A percentile compares a stretch with the other conserved stretches of the same genome.
Conservation (phyloP, 176 grass and related monocot species). For the Pontederia crassipes region DNA sequence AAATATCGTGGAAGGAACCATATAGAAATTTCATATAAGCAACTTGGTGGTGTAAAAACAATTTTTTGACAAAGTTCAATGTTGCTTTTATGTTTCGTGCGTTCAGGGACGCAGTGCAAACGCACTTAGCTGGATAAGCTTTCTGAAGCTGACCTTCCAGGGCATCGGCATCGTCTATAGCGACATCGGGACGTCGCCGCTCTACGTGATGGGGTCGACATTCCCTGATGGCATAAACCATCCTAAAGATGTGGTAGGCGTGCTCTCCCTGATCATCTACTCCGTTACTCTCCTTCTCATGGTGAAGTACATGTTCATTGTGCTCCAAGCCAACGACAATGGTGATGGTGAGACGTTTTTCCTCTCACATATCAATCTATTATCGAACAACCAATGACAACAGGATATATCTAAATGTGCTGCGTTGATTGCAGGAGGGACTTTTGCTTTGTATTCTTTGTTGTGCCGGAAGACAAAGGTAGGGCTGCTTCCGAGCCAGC, state of each 20-base stretch:
- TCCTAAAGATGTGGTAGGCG: constrained; percentile 73
- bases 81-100: no score
- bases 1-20: no score
- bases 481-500: constrained; percentile 75
- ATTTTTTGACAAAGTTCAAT: no score
- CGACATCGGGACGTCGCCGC: constrained; percentile 79
- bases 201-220: constrained; percentile 88
- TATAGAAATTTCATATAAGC: no score
- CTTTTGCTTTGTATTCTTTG: constrained; percentile 95
- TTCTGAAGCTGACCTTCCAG: constrained; percentile 49
- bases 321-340: constrained; percentile 82
- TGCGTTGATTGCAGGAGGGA: constrained; percentile 52
- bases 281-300: constrained; percentile 68
- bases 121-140: no score
- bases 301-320: constrained; percentile 82
- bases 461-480: constrained; percentile 87
- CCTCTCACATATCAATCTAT: neutral
- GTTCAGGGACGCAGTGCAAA: no score
- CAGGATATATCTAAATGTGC: constrained; percentile 2
- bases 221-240: constrained; percentile 46
- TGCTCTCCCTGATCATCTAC: constrained; percentile 85
- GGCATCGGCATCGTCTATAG: constrained; percentile 86
- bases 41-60: no score
- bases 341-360: constrained; percentile 56
- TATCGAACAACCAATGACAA: neutral